Evolutionary conservation across 805 yeast species (phyloP).

Genomic region (Lipomyces oligophaga): DNA sequence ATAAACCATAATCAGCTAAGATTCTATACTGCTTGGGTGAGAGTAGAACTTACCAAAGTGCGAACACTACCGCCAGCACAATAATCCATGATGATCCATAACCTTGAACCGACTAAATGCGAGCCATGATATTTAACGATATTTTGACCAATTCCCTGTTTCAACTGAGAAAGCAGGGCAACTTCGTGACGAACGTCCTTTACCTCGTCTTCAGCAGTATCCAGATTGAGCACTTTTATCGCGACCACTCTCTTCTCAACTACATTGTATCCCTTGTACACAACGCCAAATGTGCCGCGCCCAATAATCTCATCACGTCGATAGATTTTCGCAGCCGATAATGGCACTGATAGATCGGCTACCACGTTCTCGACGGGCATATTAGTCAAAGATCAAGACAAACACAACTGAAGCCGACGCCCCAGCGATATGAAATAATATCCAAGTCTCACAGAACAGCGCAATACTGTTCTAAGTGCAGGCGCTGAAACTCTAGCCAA

Average conservation of each 20-base stretch:
- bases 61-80: slow-evolving; percentile 96
- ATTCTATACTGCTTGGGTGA: not conserved
- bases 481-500: no score
- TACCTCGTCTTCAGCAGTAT: slow-evolving; percentile 91
- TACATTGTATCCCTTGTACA: slow-evolving; percentile 66
- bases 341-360: no score
- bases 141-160: slow-evolving; percentile 68
- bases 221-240: slow-evolving; percentile 85
- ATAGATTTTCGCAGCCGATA: slow-evolving; percentile 38
- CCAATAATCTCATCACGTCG: slow-evolving; percentile 89
- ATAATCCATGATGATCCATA: slow-evolving; percentile 97
- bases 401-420: no score
- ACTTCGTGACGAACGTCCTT: slow-evolving; percentile 92
- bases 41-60: slow-evolving; percentile 47
- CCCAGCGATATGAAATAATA: no score
- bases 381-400: no score
- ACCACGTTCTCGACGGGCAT: no score
- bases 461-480: no score
- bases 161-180: slow-evolving; percentile 75
- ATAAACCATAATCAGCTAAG: not conserved
- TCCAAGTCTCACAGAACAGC: no score
- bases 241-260: slow-evolving; percentile 78
- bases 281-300: slow-evolving; percentile 94
- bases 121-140: slow-evolving; percentile 91
- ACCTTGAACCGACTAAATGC: slow-evolving; percentile 76